Evolutionary conservation across 768 basidiomycete species (phyloP), one percentile per base, ranked within the genome.

Genomic region (Flagelloscypha sp.): DNA sequence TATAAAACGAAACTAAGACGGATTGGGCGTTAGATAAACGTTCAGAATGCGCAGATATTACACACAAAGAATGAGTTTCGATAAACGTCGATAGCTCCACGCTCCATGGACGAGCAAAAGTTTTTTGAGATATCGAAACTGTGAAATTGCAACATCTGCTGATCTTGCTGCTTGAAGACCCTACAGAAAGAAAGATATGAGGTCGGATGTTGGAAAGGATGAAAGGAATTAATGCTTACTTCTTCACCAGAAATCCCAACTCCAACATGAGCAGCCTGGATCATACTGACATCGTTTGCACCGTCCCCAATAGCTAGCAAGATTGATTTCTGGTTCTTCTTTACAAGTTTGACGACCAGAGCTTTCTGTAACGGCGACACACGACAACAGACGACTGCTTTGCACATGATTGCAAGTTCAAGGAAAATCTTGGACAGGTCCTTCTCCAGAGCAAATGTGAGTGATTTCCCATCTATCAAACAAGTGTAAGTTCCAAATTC

Each of bases 241-340:
- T 99, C 94, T 16, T 97, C 86, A 35, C 94, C 94, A 29, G 93
- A 97, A 31, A 98, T 98, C 48, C 94, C 94, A 36, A 98, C 83
- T 20, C 94, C 94, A 30, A 98, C 87, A 53, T 98, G 94, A 0
- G 94, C 94, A 23, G 94, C 94, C 54, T 98, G 94, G 41, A 98
- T 98, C 94, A 98, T 98, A 54, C 88, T 88, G 47, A 98, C 94
- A 56, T 98, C 94, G 56, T 97, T 98, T 2, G 94, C 94, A 33
- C 94, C 94, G 45, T 98, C 94, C 15, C 94, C 94, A 33, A 98
- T 97, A 3, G 94, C 94, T 7, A 98, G 74, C n/a, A 95, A 66
- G 36, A 95, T 88, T 6, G 90, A 72, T 38, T 89, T 88, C 48
- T 82, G 79, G 55, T 94, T 93, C 59, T 93, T 93, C 70, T 97